A percentile compares a stretch with the other conserved stretches of the same genome.
Evolutionary conservation across 192 early-diverging fungal genomes (phyloP).

Genomic region (Chytriomyces hyalinus): DNA sequence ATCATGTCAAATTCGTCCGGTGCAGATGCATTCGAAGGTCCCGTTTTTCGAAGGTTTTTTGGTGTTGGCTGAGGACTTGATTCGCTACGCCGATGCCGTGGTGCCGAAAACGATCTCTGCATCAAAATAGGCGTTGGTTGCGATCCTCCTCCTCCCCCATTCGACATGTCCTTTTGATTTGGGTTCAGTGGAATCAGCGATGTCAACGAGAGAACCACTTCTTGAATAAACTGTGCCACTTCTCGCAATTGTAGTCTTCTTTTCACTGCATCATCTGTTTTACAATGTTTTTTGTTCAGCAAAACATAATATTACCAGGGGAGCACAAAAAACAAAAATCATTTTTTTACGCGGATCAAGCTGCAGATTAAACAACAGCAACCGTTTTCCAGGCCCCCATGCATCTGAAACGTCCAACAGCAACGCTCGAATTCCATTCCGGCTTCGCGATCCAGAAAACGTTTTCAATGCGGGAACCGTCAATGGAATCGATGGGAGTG

Average conservation of each 20-base stretch:
- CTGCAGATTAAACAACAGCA: slow-evolving; percentile 32
- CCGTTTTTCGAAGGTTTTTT: neutral
- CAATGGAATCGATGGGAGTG: slow-evolving; percentile 25
- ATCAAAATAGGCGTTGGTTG: neutral
- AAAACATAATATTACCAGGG: too few species aligned
- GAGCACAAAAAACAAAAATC: neutral
- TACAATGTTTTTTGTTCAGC: neutral
- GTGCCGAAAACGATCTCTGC: neutral
- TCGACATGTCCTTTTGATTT: neutral
- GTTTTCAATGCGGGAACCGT: slow-evolving; percentile 29
- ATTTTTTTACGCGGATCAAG: slow-evolving; percentile 21
- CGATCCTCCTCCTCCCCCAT: too few species aligned
- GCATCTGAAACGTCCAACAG: slow-evolving; percentile 31
- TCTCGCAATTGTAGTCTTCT: slow-evolving; percentile 28
- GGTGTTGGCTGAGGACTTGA: neutral
- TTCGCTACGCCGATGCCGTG: neutral
- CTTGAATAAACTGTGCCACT: slow-evolving; percentile 31
- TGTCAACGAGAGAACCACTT: slow-evolving; percentile 32
- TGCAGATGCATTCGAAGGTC: neutral
- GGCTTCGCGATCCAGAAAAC: slow-evolving; percentile 11
- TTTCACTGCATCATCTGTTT: slow-evolving; percentile 26
- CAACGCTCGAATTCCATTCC: slow-evolving; percentile 25
- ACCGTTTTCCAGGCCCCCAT: slow-evolving; percentile 32
- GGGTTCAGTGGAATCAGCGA: slow-evolving; percentile 26
- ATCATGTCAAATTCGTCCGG: slow-evolving; percentile 39